Evolutionary conservation across 73 alveolate genomes (phyloP).

Genomic region (Paramecium primaurelia): DNA sequence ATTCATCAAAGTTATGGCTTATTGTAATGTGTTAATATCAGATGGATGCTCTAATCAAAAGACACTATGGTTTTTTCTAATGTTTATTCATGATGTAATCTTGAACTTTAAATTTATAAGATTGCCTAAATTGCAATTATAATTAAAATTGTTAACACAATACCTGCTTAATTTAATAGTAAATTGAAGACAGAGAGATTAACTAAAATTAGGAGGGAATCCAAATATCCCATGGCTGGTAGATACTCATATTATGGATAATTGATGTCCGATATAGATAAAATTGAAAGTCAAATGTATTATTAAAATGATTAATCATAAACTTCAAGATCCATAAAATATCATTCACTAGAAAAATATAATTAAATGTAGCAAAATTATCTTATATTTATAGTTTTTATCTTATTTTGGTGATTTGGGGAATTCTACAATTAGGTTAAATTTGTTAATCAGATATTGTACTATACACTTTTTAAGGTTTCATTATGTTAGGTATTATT

Average conservation of each 20-base stretch:
- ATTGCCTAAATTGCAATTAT: neutral
- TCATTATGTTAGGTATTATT: neutral
- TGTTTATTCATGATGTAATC: neutral
- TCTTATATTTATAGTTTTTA: neutral
- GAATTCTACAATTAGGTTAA: neutral
- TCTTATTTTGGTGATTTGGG: conserved; percentile 1
- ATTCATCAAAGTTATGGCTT: neutral
- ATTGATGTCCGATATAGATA: neutral
- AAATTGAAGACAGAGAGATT: neutral
- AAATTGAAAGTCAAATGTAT: neutral
- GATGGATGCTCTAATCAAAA: neutral
- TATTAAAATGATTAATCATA: neutral
- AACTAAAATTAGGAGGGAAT: neutral
- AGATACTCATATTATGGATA: neutral
- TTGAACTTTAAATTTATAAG: neutral
- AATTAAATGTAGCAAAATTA: neutral
- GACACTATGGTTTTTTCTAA: neutral
- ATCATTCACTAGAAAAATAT: neutral
- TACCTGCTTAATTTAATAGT: neutral
- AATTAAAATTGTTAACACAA: neutral
- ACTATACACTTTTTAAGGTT: neutral
- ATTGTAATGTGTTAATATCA: neutral
- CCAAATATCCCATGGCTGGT: conserved; percentile 9
- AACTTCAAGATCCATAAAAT: neutral
- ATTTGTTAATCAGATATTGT: neutral